phyloP scores from a whole-genome alignment of 2,329 filamentous ascomycete species.

The Fusarium annulatum region DNA sequence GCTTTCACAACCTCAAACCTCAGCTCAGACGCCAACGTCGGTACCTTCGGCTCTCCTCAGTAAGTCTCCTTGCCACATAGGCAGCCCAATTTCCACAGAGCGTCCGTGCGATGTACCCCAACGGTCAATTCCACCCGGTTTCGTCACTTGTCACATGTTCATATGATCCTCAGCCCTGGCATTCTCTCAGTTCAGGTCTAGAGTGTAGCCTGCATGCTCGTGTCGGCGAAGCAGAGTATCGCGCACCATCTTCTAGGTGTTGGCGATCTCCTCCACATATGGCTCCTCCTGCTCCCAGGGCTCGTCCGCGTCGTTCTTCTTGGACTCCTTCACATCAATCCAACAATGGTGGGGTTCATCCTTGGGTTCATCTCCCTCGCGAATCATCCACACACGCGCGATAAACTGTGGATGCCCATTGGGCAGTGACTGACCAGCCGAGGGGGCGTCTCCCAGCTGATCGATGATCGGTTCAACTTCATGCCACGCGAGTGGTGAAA shows the following conservation, averaged over 20 bases:
- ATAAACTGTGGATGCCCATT: not conserved
- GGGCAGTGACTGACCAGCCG: not conserved
- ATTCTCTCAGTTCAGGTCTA: not conserved
- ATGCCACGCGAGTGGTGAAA: not conserved
- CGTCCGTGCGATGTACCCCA: accelerated
- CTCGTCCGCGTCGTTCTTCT: not conserved
- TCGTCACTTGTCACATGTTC: accelerated
- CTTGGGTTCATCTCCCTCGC: not conserved
- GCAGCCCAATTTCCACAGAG: not conserved
- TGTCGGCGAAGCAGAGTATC: not conserved
- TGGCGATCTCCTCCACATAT: not conserved
- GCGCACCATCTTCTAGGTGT: not conserved
- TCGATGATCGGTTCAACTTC: not conserved
- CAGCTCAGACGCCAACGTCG: too few relatives aligned
- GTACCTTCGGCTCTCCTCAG: accelerated
- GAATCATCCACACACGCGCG: not conserved
- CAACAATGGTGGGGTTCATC: not conserved
- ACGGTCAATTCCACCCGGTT: accelerated
- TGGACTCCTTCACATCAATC: not conserved
- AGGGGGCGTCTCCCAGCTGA: not conserved
- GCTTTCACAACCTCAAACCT: not conserved
- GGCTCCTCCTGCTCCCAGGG: not conserved
- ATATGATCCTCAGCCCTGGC: accelerated
- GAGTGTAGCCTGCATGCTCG: not conserved
- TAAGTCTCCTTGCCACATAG: accelerated